These are phyloP conservation scores for Gossypium sturtianum DNA, from an alignment of 345 rosid genomes.

Conservation along the genomic window DNA sequence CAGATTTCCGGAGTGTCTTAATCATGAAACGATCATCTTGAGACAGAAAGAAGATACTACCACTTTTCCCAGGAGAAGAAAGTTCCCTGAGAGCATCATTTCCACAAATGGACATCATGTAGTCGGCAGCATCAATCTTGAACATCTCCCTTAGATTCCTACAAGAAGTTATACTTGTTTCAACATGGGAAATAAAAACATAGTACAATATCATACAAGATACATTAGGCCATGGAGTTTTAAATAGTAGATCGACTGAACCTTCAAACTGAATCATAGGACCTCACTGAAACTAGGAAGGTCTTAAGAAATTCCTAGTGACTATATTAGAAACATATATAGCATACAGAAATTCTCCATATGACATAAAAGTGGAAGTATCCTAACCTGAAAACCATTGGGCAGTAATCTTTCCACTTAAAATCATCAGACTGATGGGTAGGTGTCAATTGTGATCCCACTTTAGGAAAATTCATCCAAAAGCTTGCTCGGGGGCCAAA, in stretches of 20 bases:
- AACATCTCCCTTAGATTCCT: constrained; percentile 98
- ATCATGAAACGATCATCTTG: constrained; percentile 99
- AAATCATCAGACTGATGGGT: constrained; percentile 90
- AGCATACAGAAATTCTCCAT: neutral
- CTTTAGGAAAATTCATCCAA: constrained; percentile 94
- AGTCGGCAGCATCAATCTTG: constrained; percentile 98
- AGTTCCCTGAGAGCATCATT: constrained; percentile 95
- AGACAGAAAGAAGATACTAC: constrained; percentile 90
- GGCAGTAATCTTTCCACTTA: constrained; percentile 98
- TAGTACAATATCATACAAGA: constrained; percentile 10
- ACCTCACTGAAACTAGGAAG: neutral
- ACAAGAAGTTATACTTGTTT: constrained; percentile 18
- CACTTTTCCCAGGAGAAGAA: constrained; percentile 98
- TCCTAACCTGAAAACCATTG: constrained; percentile 93
- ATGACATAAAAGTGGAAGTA: neutral
- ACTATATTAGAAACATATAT: neutral
- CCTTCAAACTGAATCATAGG: neutral
- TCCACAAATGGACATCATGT: constrained; percentile 99
- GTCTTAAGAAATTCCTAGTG: neutral
- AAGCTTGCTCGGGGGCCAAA: constrained; percentile 95
- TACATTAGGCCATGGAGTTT: neutral
- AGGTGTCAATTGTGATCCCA: constrained; percentile 87
- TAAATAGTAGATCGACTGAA: neutral
- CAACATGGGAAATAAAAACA: constrained; percentile 9
- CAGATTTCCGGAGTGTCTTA: constrained; percentile 92